A percentile compares a stretch with the other conserved stretches of the same genome.
phyloP scores from a whole-genome alignment of 2,329 filamentous ascomycete genomes.

The Bisporella sp. region DNA sequence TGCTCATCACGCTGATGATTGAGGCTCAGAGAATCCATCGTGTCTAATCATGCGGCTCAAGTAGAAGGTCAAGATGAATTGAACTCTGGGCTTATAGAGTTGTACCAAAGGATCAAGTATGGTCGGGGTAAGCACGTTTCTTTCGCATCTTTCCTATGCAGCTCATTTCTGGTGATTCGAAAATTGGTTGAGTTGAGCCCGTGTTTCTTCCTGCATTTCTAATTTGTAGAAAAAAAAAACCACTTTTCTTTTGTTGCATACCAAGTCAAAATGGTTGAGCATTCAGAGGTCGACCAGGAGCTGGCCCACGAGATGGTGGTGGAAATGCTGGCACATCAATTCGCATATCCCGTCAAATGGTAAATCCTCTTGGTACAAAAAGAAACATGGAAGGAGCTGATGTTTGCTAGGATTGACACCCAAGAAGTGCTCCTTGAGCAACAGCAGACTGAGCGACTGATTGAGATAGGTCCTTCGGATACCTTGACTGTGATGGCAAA shows the following conservation, averaged over 20 bases:
- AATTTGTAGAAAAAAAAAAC: too few relatives aligned
- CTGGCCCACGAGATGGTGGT: slow-evolving; percentile 12
- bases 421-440: slow-evolving; percentile 28
- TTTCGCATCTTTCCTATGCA: too few relatives aligned
- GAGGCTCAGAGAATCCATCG: not conserved
- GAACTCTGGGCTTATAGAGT: too few relatives aligned
- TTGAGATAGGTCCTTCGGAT: slow-evolving; percentile 33
- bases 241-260: too few relatives aligned
- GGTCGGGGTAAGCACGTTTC: too few relatives aligned
- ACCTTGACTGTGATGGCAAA: slow-evolving; percentile 32
- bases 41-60: not conserved
- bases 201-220: too few relatives aligned
- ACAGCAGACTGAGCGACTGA: slow-evolving; percentile 23
- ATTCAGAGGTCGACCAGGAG: not conserved
- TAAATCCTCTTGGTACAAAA: not conserved
- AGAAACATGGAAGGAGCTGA: slow-evolving; percentile 1
- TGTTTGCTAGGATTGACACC: slow-evolving; percentile 29
- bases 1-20: not conserved
- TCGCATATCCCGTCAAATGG: slow-evolving; percentile 6
- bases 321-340: slow-evolving; percentile 22
- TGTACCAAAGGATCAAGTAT: too few relatives aligned
- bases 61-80: too few relatives aligned
- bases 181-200: too few relatives aligned
- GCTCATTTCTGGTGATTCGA: too few relatives aligned
- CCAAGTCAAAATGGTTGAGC: not conserved